A percentile compares a stretch with the other conserved stretches of the same genome.
Conservation (phyloP, 208 protist genomes). For the Histomonas meleagridis region DNA sequence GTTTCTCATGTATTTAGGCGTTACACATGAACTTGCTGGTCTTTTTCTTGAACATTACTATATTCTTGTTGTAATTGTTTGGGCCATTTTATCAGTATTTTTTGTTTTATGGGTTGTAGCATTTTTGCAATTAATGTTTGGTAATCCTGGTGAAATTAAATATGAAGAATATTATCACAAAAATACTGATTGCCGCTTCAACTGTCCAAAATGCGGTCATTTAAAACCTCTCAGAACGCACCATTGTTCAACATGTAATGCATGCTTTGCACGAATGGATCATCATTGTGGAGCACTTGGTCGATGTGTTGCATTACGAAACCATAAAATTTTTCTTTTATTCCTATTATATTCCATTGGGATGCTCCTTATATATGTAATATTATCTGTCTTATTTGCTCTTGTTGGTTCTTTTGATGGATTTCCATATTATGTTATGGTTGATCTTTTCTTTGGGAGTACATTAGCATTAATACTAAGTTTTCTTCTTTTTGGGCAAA, state of each 20-base stretch:
- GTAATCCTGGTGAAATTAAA: not conserved
- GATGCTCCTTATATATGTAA: not conserved
- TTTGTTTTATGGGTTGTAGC: not conserved
- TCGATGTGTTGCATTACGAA: slow-evolving; percentile 4
- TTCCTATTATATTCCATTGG: not conserved
- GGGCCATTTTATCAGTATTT: not conserved
- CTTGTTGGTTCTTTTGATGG: not conserved
- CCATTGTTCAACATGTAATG: slow-evolving; percentile 26
- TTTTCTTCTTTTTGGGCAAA: not conserved
- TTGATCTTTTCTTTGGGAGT: not conserved
- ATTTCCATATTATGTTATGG: not conserved
- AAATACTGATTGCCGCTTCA: not conserved
- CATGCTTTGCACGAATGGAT: slow-evolving; percentile 4
- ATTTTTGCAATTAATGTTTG: not conserved
- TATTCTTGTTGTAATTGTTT: too few species aligned
- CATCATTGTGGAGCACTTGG: slow-evolving; percentile 20
- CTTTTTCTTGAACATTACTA: too few species aligned
- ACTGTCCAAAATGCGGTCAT: not conserved
- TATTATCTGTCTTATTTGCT: not conserved
- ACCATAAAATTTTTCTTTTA: slow-evolving; percentile 23
- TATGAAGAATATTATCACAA: not conserved
- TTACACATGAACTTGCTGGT: too few species aligned
- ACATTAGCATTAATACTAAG: not conserved
- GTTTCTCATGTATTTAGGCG: too few species aligned
- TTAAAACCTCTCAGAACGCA: slow-evolving; percentile 22